These are phyloP conservation scores for Dovyalis caffra DNA, from an alignment of 345 rosid species.

Conservation along the genomic window DNA sequence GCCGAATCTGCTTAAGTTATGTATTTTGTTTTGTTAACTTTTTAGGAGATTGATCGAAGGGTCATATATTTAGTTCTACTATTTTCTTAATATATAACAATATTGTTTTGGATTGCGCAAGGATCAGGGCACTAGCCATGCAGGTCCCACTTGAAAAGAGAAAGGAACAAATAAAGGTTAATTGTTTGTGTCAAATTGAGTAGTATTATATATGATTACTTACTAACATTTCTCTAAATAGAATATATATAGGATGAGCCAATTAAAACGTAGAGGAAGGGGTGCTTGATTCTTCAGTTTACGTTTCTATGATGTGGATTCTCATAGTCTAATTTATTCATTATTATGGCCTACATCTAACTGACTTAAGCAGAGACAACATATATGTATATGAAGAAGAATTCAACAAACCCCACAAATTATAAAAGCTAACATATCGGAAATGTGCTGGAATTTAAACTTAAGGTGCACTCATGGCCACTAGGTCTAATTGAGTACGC, in stretches of 20 bases:
- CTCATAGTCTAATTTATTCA: background rate
- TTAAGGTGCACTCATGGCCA: conserved; percentile 34
- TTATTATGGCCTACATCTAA: background rate
- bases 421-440: conserved; percentile 2
- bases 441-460: conserved; percentile 40
- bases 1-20: too few relatives aligned
- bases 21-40: too few relatives aligned
- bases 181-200: too few relatives aligned
- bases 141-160: background rate
- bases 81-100: too few relatives aligned
- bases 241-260: too few relatives aligned
- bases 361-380: too few relatives aligned
- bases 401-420: background rate
- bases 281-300: background rate
- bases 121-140: background rate
- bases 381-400: background rate
- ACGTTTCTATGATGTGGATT: background rate
- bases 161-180: too few relatives aligned
- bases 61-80: background rate
- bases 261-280: background rate
- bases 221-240: too few relatives aligned
- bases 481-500: conserved; percentile 11
- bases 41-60: too few relatives aligned
- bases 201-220: too few relatives aligned
- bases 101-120: background rate